Evolutionary conservation across 805 yeast genomes (phyloP), one percentile per base, ranked within the genome.

Genomic region (Yarrowia divulgata): DNA sequence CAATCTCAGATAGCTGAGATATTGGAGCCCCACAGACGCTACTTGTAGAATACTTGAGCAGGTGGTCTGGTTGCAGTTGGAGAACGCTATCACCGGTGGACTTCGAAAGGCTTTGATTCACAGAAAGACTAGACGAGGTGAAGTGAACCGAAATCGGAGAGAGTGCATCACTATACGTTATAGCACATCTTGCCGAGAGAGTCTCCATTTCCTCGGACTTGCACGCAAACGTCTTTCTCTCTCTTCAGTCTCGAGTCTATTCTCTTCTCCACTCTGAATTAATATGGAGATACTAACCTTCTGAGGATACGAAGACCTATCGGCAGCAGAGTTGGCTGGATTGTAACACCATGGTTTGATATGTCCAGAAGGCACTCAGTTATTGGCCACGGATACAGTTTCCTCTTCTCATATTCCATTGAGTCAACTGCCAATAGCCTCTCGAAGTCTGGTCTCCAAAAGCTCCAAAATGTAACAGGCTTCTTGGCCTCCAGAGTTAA

Each of bases 271-370:
- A 39, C 60, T 54, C 19, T 54, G 60, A 54, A 37, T 39, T 54
- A 54, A 54, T 14, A 54, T 19, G 60, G 60, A 54, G 45, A 54
- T 54, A 54, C 60, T 54, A 54, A 54, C 60, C 60, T 54, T 54
- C 43, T 8, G 10, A 2, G 8, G 19, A 54, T 54, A 54, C 60
- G 45, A 54, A 54, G 45, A 54, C 57, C 57, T n/a, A 37, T 37
- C 42, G 42, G 42, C 43, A 18, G 58, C 34, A 54, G 7, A 37
- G 43, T 54, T 54, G 29, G 5, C 6, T 52, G 39, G 23, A 32
- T 32, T 40, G 3, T 50, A 37, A 16, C 39, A 13, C 8, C 34
- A 46, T 46, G 37, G 37, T 23, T 29, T 46, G 23, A 32, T 8
- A 8, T 16, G 1, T n/a, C 23, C 43, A 35, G 42, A 37, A 18